phyloP scores from a whole-genome alignment of 2,329 filamentous ascomycete genomes.

The Claviceps citrina region DNA sequence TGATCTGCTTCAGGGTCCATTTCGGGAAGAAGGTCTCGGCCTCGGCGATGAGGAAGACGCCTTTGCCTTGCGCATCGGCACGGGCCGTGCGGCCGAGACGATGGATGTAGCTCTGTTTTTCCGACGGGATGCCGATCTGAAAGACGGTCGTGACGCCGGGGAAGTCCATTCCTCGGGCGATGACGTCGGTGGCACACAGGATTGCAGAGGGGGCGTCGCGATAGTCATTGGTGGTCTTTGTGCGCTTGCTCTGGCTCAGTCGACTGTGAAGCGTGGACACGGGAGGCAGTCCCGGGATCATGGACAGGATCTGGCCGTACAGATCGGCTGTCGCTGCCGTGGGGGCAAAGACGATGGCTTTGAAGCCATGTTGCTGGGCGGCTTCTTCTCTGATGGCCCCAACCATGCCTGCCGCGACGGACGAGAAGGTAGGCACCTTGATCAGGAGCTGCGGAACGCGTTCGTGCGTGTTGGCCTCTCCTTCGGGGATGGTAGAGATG shows the following conservation, averaged over 20 bases:
- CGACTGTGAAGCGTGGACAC: conserved; percentile 35
- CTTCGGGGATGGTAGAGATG: conserved; percentile 61
- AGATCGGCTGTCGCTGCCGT: conserved; percentile 38
- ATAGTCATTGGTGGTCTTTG: conserved; percentile 44
- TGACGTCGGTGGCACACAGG: conserved; percentile 54
- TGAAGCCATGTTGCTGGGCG: conserved; percentile 42
- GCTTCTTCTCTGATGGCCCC: conserved; percentile 37
- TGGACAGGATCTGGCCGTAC: conserved; percentile 30
- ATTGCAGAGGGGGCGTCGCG: conserved; percentile 38
- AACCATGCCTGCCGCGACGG: conserved; percentile 45
- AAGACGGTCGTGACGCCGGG: conserved; percentile 53
- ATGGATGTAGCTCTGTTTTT: conserved; percentile 51
- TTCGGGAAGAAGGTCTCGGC: conserved; percentile 35
- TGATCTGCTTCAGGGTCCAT: conserved; percentile 37
- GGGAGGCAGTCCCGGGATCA: conserved; percentile 24
- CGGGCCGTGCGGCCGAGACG: conserved; percentile 52
- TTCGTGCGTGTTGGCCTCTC: conserved; percentile 63
- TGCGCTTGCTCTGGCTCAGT: conserved; percentile 34
- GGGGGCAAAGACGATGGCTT: conserved; percentile 70
- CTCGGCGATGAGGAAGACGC: conserved; percentile 41
- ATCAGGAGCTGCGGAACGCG: conserved; percentile 60
- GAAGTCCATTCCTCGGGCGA: conserved; percentile 59
- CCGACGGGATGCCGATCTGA: conserved; percentile 43
- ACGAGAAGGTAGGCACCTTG: conserved; percentile 51
- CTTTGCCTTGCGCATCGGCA: conserved; percentile 47